Base-by-base conservation (phyloP, 164 flowering plant species). In the Akebia trifoliata region DNA sequence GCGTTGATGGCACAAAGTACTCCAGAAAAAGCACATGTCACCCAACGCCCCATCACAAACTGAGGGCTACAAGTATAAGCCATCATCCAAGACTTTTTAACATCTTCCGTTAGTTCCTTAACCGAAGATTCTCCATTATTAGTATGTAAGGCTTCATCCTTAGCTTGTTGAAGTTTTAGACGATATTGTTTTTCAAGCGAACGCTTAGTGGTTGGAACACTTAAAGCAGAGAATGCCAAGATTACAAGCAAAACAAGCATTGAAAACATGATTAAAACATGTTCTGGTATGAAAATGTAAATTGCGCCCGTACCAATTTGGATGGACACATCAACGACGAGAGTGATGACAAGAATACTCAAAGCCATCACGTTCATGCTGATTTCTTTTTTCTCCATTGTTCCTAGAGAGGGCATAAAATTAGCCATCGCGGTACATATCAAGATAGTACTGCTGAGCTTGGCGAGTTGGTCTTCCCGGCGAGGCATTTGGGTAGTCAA, bases 361-460 rank as follows among this genome's bases (percentile, higher is more conserved):
- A 86, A 24, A 50, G 93, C 89, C n/a, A 76, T 40, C 0, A 86
- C 56, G 39, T 83, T 80, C 62, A 62, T 58, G 42, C 60, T 6
- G 21, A 76, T 42, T 32, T 79, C 89, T 32, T 57, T 53, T 36
- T 49, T 70, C 15, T 72, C 65, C 85, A 76, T 75, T 26, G 61
- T 21, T 15, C 88, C 88, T 30, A 83, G 50, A 36, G 88, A 85
- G 39, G 88, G 81, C 78, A 86, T 70, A n/a, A 74, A 76, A 40
- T 79, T 75, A 44, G 66, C 85, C 71, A 81, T 81, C 2, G 70
- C 66, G 0, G 75, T 76, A 56, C 83, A 83, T 54, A 81, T 60
- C 43, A 86, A 49, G 50, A 59, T 80, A 0, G 73, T 43, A 63
- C 80, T 74, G 73, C 84, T 81, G 37, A 83, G 82, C 40, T 85